Evolutionary conservation across 108 stramenopile species (phyloP).

Genomic region (Schizochytrium sp.): DNA sequence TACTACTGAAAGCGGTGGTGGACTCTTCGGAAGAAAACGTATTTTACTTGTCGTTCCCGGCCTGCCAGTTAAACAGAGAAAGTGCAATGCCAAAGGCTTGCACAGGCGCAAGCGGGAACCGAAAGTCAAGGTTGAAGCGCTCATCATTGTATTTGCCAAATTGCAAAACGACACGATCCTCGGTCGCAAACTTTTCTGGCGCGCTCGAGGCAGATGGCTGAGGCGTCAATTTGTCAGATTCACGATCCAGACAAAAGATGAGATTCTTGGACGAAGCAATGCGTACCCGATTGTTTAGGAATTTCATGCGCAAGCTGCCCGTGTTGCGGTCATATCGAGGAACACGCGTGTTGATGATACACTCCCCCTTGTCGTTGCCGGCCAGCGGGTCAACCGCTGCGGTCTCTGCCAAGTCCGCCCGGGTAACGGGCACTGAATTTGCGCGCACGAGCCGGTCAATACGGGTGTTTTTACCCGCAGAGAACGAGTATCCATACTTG

Average conservation of each 20-base stretch:
- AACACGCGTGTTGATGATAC: not conserved
- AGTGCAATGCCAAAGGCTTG: not conserved
- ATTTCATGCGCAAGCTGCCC: constrained; percentile 7
- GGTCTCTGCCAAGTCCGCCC: not conserved
- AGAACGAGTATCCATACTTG: not conserved
- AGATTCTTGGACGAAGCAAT: not conserved
- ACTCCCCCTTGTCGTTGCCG: not conserved
- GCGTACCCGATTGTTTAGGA: not conserved
- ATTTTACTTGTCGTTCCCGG: not conserved
- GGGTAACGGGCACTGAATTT: not conserved
- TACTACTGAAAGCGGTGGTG: too few relatives aligned
- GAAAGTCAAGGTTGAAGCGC: constrained; percentile 11
- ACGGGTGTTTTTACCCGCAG: not conserved
- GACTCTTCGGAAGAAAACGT: too few relatives aligned
- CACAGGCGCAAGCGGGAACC: not conserved
- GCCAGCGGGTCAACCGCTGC: not conserved
- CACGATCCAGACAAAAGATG: not conserved
- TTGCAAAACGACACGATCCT: not conserved
- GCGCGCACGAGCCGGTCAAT: not conserved
- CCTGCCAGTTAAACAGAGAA: not conserved
- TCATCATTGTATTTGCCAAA: not conserved
- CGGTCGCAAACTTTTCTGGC: not conserved
- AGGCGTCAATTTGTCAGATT: not conserved
- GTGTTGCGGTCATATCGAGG: not conserved
- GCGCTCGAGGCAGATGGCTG: too few relatives aligned